A percentile compares a stretch with the other conserved stretches of the same genome.
Evolutionary conservation across 495 filamentous ascomycete genomes (phyloP).

Genomic region (Penicillium cosmopolitanum): DNA sequence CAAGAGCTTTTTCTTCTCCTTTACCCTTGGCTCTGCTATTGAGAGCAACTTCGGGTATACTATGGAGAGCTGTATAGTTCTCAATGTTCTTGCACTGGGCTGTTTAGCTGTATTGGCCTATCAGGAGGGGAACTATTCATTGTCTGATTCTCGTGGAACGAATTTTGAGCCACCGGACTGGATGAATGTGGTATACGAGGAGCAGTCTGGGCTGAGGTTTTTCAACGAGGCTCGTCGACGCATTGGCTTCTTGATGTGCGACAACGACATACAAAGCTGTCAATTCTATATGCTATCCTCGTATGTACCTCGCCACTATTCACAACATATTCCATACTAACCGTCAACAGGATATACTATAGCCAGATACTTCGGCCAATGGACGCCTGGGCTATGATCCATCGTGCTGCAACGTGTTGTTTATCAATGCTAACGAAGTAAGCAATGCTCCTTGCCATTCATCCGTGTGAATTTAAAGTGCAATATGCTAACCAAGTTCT

Average conservation of each 20-base stretch:
- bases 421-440: slow-evolving; percentile 53
- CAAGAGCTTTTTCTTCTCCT: slow-evolving; percentile 49
- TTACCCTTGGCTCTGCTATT: slow-evolving; percentile 47
- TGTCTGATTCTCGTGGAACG: slow-evolving; percentile 38
- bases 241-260: slow-evolving; percentile 53
- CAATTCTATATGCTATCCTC: slow-evolving; percentile 53
- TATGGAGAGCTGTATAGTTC: slow-evolving; percentile 48
- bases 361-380: slow-evolving; percentile 50
- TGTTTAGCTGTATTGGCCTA: slow-evolving; percentile 48
- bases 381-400: slow-evolving; percentile 53
- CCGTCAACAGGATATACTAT: slow-evolving; percentile 36
- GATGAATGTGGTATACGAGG: slow-evolving; percentile 47
- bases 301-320: slow-evolving; percentile 24
- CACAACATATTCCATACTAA: slow-evolving; percentile 12
- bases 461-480: slow-evolving; percentile 8
- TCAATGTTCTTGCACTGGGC: slow-evolving; percentile 50
- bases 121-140: slow-evolving; percentile 49
- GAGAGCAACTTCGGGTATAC: slow-evolving; percentile 49
- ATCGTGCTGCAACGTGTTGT: slow-evolving; percentile 51
- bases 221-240: slow-evolving; percentile 52
- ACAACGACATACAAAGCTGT: slow-evolving; percentile 51
- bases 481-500: slow-evolving; percentile 13
- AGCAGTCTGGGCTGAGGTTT: slow-evolving; percentile 46
- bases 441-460: neutral
- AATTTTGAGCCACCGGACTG: slow-evolving; percentile 49